Evolutionary conservation across 2,329 filamentous ascomycete species (phyloP).

Genomic region (Daldinia eschscholtzii): DNA sequence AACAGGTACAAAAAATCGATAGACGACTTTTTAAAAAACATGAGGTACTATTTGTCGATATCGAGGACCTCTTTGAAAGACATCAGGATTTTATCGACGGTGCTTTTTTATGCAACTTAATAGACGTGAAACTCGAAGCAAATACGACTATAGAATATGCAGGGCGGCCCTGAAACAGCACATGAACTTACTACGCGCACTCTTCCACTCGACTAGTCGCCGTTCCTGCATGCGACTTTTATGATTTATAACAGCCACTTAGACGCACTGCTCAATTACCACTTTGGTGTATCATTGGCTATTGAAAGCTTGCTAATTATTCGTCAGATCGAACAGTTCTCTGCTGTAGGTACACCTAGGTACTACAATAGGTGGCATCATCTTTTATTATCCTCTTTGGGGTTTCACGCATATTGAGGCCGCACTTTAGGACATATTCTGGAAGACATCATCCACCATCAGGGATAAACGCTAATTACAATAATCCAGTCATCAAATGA

Average conservation of each 20-base stretch:
- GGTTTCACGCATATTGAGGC: constrained; percentile 31
- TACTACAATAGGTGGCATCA: neutral
- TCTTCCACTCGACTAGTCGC: neutral
- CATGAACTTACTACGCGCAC: constrained; percentile 17
- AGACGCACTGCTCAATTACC: constrained; percentile 1
- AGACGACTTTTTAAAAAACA: constrained; percentile 6
- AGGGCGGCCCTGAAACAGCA: constrained; percentile 39
- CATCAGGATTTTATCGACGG: neutral
- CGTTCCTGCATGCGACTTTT: constrained; percentile 7
- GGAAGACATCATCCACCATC: neutral
- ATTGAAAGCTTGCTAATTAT: neutral
- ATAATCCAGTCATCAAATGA: constrained; percentile 1
- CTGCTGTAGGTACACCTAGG: neutral
- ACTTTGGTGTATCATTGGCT: neutral
- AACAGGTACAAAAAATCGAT: neutral
- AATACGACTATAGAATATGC: constrained; percentile 37
- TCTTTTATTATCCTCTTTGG: constrained; percentile 4
- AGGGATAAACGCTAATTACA: neutral
- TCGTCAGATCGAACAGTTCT: constrained; percentile 2
- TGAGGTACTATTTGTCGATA: neutral
- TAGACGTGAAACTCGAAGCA: constrained; percentile 21
- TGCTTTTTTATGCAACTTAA: constrained; percentile 18
- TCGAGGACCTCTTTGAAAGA: neutral
- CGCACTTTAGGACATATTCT: neutral
- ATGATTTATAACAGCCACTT: constrained; percentile 3